Percentiles rank a stretch among this genome's conserved stretches.
Conservation (phyloP, 148 eudicot species). For the Rhododendron ferrugineum region DNA sequence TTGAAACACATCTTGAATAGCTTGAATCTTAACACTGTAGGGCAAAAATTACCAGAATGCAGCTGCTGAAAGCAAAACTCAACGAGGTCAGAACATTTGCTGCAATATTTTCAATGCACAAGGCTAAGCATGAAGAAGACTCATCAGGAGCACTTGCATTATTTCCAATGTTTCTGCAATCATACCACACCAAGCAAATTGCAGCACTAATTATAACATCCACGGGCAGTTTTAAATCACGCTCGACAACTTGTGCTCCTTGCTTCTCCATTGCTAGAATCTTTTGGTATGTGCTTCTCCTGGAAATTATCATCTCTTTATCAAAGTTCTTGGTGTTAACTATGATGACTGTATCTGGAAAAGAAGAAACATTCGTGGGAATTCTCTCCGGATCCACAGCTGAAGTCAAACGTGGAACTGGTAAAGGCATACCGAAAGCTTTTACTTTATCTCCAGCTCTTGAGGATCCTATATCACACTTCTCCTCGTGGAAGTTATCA, state of each 20-base stretch:
- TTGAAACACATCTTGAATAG: neutral
- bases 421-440: conserved; percentile 18
- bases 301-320: conserved; percentile 89
- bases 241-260: conserved; percentile 81
- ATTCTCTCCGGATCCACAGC: conserved; percentile 28
- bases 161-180: conserved; percentile 65
- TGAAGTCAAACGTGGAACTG: conserved; percentile 20
- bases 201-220: conserved; percentile 69
- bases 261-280: conserved; percentile 75
- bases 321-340: conserved; percentile 74
- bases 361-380: conserved; percentile 25
- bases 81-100: conserved; percentile 79
- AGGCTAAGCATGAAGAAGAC: conserved; percentile 65
- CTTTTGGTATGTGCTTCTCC: conserved; percentile 86
- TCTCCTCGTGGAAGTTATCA: conserved; percentile 35
- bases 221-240: conserved; percentile 71
- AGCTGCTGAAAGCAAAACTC: conserved; percentile 77
- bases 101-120: conserved; percentile 76
- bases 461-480: conserved; percentile 20
- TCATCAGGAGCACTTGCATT: conserved; percentile 70
- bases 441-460: conserved; percentile 28
- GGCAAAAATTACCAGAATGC: conserved; percentile 65
- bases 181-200: conserved; percentile 84
- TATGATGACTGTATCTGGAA: conserved; percentile 45
- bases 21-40: neutral